Conservation (phyloP, 352 stramenopile species). For the Phytopythium ostracodes region DNA sequence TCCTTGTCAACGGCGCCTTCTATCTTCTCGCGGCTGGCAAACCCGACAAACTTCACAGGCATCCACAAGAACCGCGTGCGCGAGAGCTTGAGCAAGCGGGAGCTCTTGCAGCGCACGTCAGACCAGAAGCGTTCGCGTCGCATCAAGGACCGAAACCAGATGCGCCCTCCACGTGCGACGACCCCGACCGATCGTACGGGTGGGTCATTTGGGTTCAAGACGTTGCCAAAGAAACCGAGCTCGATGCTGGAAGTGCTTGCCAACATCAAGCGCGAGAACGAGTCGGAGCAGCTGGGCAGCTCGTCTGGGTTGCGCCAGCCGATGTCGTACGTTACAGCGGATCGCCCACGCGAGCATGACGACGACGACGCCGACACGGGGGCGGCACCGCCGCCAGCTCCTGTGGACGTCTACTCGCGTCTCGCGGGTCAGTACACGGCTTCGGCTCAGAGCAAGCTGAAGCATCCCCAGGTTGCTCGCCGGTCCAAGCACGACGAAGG, state of each 20-base stretch:
- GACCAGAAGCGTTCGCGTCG: constrained; percentile 72
- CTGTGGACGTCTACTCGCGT: constrained; percentile 75
- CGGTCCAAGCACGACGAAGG: constrained; percentile 31
- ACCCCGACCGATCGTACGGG: constrained; percentile 55
- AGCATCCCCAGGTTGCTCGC: constrained; percentile 30
- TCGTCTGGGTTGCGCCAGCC: constrained; percentile 40
- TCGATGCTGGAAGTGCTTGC: constrained; percentile 77
- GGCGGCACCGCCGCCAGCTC: constrained; percentile 42
- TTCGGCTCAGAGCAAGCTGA: constrained; percentile 78
- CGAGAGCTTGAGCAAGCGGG: constrained; percentile 77
- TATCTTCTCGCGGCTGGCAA: constrained; percentile 84
- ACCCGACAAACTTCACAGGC: constrained; percentile 85
- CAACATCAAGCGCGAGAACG: constrained; percentile 81
- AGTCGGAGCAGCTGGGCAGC: constrained; percentile 46
- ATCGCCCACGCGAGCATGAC: constrained; percentile 33
- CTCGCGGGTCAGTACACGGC: constrained; percentile 80
- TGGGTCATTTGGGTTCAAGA: constrained; percentile 41
- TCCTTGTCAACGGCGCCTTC: constrained; percentile 46
- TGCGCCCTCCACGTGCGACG: constrained; percentile 36
- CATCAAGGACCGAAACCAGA: constrained; percentile 58
- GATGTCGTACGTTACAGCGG: constrained; percentile 34
- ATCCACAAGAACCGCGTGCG: constrained; percentile 85
- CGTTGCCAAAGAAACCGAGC: constrained; percentile 49
- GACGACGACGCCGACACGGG: constrained; percentile 25
- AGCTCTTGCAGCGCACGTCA: constrained; percentile 68